Conservation (phyloP, 2,329 filamentous ascomycete species). For the Dactylellina drechsleri region DNA sequence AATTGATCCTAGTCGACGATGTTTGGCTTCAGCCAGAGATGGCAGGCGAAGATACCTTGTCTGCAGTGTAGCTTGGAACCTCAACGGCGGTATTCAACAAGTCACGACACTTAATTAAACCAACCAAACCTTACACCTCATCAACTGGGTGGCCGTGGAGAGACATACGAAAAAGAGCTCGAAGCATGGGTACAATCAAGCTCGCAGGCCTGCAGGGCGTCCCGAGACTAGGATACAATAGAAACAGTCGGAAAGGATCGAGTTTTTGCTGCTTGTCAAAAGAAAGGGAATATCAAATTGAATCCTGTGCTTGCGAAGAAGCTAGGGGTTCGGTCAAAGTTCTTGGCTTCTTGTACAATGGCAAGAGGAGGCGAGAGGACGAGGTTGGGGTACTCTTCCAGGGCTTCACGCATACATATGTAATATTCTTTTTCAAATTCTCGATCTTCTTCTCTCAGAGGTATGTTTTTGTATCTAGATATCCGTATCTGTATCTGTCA, state of each 20-base stretch:
- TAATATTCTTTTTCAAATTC: not conserved
- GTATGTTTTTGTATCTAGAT: too few relatives aligned
- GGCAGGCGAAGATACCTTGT: constrained; percentile 28
- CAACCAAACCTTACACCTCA: not conserved
- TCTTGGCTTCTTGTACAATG: not conserved
- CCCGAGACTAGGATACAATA: not conserved
- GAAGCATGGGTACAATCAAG: not conserved
- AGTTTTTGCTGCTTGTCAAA: not conserved
- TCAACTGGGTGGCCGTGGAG: not conserved
- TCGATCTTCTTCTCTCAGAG: too few relatives aligned
- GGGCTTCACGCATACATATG: not conserved
- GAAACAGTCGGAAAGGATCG: not conserved
- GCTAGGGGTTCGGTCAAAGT: not conserved
- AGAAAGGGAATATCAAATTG: not conserved
- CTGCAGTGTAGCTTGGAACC: constrained; percentile 28
- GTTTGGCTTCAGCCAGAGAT: constrained; percentile 7
- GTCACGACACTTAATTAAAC: constrained; percentile 48
- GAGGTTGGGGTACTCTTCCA: constrained; percentile 18
- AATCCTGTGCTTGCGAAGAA: not conserved
- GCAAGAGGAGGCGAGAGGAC: constrained; percentile 31
- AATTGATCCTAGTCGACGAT: not conserved
- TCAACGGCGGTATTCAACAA: constrained; percentile 32
- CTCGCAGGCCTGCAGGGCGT: not conserved
- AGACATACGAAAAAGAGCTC: not conserved
- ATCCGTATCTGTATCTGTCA: not conserved